A percentile compares a stretch with the other conserved stretches of the same genome.
phyloP scores from a whole-genome alignment of 208 protist species.

The Vickermania spadyakhi region DNA sequence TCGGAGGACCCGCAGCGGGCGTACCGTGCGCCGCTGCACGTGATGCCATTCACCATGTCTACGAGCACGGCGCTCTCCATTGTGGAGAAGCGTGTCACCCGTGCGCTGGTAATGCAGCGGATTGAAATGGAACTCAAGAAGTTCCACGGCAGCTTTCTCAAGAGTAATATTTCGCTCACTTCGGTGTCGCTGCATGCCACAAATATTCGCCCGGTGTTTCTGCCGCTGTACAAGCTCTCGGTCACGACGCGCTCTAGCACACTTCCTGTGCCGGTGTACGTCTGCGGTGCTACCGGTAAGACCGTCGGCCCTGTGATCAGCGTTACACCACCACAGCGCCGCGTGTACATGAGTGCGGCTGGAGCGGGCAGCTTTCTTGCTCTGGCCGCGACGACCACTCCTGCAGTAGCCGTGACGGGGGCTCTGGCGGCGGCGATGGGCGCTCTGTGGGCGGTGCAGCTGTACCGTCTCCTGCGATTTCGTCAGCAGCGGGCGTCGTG shows the following conservation, averaged over 20 bases:
- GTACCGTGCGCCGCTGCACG: conserved; percentile 30
- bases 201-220: conserved; percentile 71
- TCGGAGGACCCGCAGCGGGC: not conserved
- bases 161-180: conserved; percentile 59
- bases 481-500: conserved; percentile 32
- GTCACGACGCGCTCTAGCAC: conserved; percentile 48
- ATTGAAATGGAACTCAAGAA: conserved; percentile 77
- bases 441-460: conserved; percentile 22
- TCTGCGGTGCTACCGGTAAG: conserved; percentile 84
- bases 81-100: conserved; percentile 57
- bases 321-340: conserved; percentile 13
- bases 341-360: conserved; percentile 17
- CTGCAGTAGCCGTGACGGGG: conserved; percentile 52
- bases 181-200: conserved; percentile 52
- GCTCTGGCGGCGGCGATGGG: conserved; percentile 36
- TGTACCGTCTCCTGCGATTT: conserved; percentile 14
- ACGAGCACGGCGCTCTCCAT: conserved; percentile 75
- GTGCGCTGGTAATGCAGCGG: conserved; percentile 43
- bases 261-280: conserved; percentile 43
- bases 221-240: conserved; percentile 63
- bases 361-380: conserved; percentile 2
- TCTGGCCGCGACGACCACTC: conserved; percentile 20
- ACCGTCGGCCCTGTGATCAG: conserved; percentile 73
- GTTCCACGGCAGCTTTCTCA: conserved; percentile 79
- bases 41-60: conserved; percentile 84